Evolutionary conservation across 345 rosid species (phyloP).

Genomic region (Pugionium cornutum): DNA sequence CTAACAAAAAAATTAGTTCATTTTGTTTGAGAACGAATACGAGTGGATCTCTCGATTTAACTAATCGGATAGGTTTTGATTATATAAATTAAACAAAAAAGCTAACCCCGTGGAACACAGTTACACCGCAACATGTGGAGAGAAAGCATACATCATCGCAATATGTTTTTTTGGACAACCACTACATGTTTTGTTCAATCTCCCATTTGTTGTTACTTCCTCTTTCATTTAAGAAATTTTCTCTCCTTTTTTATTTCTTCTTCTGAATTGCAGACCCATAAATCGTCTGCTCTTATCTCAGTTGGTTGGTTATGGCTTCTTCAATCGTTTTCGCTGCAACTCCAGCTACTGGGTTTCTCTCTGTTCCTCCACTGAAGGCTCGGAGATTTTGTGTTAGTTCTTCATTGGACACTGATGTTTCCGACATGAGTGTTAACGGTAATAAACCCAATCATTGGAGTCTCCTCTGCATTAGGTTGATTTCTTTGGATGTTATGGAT

Average conservation of each 20-base stretch:
- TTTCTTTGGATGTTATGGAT: slow-evolving; percentile 30
- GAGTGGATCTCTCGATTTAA: too few species aligned
- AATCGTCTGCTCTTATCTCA: slow-evolving; percentile 24
- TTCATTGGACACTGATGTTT: slow-evolving; percentile 75
- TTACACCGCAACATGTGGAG: too few species aligned
- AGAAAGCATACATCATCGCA: too few species aligned
- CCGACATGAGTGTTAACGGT: slow-evolving; percentile 98
- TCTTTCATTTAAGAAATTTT: not conserved
- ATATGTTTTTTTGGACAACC: too few species aligned
- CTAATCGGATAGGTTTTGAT: too few species aligned
- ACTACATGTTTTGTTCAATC: too few species aligned
- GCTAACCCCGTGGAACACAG: too few species aligned
- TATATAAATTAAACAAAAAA: too few species aligned
- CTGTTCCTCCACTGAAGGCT: slow-evolving; percentile 42
- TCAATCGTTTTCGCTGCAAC: slow-evolving; percentile 64
- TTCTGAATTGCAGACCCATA: not conserved
- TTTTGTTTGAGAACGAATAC: too few species aligned
- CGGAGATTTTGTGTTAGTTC: slow-evolving; percentile 55
- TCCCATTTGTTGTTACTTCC: not conserved
- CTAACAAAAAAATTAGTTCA: too few species aligned
- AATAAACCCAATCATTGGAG: slow-evolving; percentile 18
- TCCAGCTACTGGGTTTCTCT: slow-evolving; percentile 49
- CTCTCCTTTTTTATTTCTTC: not conserved
- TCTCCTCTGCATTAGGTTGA: slow-evolving; percentile 15
- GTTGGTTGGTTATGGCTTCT: slow-evolving; percentile 63